Base-by-base conservation (phyloP, 306 rosid genomes). In the Castanea mollissima region DNA sequence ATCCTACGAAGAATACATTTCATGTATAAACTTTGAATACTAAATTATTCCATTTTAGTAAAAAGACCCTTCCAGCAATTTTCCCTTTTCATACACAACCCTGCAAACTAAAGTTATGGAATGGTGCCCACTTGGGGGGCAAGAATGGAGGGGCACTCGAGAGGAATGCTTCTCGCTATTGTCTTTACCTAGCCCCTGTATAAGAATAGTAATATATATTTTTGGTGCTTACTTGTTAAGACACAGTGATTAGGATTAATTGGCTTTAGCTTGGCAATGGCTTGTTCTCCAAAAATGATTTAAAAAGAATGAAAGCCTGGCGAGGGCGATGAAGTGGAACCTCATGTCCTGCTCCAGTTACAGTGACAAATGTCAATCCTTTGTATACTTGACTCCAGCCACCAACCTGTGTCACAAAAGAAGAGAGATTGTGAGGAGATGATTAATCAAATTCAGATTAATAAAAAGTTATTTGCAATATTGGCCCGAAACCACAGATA, bases 251-350 rank as follows among this genome's bases (percentile, higher is more conserved):
- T 78, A 79, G 72, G 76, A 82, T 79, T 57, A 44, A 70, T 41
- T 46, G 23, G 11, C 16, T 52, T 77, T 82, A 92, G 65, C 70
- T 86, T 85, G 90, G 78, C 90, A 96, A 88, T 2, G 87, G 73
- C 89, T 96, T 93, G 86, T 86, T 80, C 89, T 84, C 97, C 97
- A 96, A 86, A 87, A 96, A 91, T 55, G 97, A 89, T 77, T 89
- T 80, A 89, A 96, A 96, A 85, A 96, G 92, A 88, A 93, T 79
- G 44, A 88, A 91, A 29, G 96, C 96, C 73, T 93, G 89, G 15
- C 93, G 97, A 6, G 99, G 99, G 68, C 87, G 88, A 76, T 90
- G 97, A 34, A 93, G 97, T 1, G 99, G 98, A 83, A 93, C 99
- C 86, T 93, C 98, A 70, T 96, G 99, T 58, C 99, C 99, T 5